These are phyloP conservation scores for Podila minutissima DNA, from an alignment of 192 early-diverging fungal genomes.

Conservation along the genomic window DNA sequence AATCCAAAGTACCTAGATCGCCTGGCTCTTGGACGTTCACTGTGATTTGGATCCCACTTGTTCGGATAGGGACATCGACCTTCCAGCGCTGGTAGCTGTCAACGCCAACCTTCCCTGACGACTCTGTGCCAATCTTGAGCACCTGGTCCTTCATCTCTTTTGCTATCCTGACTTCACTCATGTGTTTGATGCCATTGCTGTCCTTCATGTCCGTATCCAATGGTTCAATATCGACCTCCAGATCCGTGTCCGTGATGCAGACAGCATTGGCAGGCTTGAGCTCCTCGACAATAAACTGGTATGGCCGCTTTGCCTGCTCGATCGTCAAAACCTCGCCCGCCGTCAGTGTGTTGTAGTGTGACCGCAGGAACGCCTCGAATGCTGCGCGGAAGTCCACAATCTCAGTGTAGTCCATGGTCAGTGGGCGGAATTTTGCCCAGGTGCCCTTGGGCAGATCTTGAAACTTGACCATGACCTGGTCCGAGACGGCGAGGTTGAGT, in stretches of 20 bases:
- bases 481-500: slow-evolving; percentile 50
- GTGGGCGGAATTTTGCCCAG: slow-evolving; percentile 69
- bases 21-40: slow-evolving; percentile 30
- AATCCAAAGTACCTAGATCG: slow-evolving; percentile 15
- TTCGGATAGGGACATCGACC: slow-evolving; percentile 26
- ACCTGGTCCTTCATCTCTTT: background rate
- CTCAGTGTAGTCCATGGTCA: slow-evolving; percentile 60
- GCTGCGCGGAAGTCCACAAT: slow-evolving; percentile 70
- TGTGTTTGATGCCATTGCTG: no score
- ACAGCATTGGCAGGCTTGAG: slow-evolving; percentile 75
- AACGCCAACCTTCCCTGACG: slow-evolving; percentile 15
- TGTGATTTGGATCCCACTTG: slow-evolving; percentile 24
- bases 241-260: slow-evolving; percentile 80
- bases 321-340: slow-evolving; percentile 71
- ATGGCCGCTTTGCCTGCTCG: slow-evolving; percentile 54
- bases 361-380: slow-evolving; percentile 74
- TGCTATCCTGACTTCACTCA: slow-evolving; percentile 19
- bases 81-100: slow-evolving; percentile 37
- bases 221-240: slow-evolving; percentile 81
- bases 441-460: slow-evolving; percentile 72
- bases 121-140: slow-evolving; percentile 27
- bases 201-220: slow-evolving; percentile 17
- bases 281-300: slow-evolving; percentile 70
- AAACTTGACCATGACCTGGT: slow-evolving; percentile 61
- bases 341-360: slow-evolving; percentile 73